Base-by-base conservation (phyloP, 2,329 filamentous ascomycete species). In the Plenodomus lindquistii region DNA sequence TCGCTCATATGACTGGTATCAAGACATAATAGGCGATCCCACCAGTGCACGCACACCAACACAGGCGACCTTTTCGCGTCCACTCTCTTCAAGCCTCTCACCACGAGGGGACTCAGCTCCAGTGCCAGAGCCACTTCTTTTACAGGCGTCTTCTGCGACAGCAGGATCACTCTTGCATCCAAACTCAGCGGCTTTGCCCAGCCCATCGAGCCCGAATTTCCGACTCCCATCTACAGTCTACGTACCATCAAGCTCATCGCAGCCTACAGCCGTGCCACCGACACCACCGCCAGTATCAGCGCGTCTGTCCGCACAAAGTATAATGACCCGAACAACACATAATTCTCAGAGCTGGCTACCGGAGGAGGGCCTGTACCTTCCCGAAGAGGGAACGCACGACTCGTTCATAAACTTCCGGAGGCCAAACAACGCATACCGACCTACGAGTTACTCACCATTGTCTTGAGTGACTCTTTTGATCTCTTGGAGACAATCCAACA, bases 1-100 rank as follows among this genome's bases (percentile, higher is more conserved):
- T 21, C 54, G 50, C 21, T 63, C 61, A 7, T 65, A 65, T 27
- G 60, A 63, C 37, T 65, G 62, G 62, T 65, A 65, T 39, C 60
- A 62, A 36, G 62, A 63, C 18, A 65, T 65, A 16, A 62, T 64
- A 40, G 54, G 56, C 22, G 59, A 63, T 21, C 53, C 46, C 18
- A 44, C 43, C 21, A 46, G 45, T 3, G 53, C 48, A 10, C 54
- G 54, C 37, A 55, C 50, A 27, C 46, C 59, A 13, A 60, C 55
- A 18, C 49, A 48, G 40, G 19, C 45, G 18, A 50, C 27, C 11
- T 48, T 57, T 16, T 39, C 47, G 15, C 42, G 49, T 19, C 35
- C 42, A 19, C 37, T 50, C 5, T 46, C 57, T 38, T 44, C 54
- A 18, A 38, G 40, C 38, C 50, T 52, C 5, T 46, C 52, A 15